Evolutionary conservation across 305 asterid genomes (phyloP).

Genomic region (Striga hermonthica): DNA sequence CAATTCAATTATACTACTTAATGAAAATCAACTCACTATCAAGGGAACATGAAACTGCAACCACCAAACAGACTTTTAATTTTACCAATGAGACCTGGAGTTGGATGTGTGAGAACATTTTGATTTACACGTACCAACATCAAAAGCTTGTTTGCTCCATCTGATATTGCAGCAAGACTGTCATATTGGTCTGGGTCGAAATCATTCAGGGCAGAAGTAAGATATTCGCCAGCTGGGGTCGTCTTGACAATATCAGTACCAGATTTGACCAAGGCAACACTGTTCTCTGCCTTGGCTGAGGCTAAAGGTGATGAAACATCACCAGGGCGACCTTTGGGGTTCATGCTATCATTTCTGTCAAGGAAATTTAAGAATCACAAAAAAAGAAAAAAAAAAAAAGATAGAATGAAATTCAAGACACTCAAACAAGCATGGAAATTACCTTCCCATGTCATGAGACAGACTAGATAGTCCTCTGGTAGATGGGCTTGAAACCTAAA

Average conservation of each 20-base stretch:
- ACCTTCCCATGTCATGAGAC: slow-evolving; percentile 73
- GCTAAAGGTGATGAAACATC: slow-evolving; percentile 56
- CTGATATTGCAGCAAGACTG: slow-evolving; percentile 95
- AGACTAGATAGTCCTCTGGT: slow-evolving; percentile 52
- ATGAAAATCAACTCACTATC: slow-evolving; percentile 5
- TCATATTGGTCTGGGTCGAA: slow-evolving; percentile 97
- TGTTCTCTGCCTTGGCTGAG: slow-evolving; percentile 57
- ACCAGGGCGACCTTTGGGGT: slow-evolving; percentile 53
- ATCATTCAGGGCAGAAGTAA: slow-evolving; percentile 87
- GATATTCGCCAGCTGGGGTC: slow-evolving; percentile 99
- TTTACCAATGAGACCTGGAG: slow-evolving; percentile 18
- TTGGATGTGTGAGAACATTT: slow-evolving; percentile 27
- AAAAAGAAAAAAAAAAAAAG: slow-evolving; percentile 5
- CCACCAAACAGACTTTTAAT: slow-evolving; percentile 22
- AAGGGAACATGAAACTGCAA: slow-evolving; percentile 21
- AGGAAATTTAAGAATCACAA: slow-evolving; percentile 29
- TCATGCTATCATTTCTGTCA: slow-evolving; percentile 53
- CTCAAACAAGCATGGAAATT: slow-evolving; percentile 31
- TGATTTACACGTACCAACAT: slow-evolving; percentile 71
- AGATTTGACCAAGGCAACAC: slow-evolving; percentile 79
- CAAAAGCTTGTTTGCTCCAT: slow-evolving; percentile 98
- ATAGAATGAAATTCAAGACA: slow-evolving; percentile 6
- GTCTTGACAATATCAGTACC: slow-evolving; percentile 68
- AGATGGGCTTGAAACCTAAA: slow-evolving; percentile 71
- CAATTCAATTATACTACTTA: background rate